A percentile compares a stretch with the other conserved stretches of the same genome.
Evolutionary conservation across 2,329 filamentous ascomycete genomes (phyloP).

Genomic region (Penicillium oxalicum): DNA sequence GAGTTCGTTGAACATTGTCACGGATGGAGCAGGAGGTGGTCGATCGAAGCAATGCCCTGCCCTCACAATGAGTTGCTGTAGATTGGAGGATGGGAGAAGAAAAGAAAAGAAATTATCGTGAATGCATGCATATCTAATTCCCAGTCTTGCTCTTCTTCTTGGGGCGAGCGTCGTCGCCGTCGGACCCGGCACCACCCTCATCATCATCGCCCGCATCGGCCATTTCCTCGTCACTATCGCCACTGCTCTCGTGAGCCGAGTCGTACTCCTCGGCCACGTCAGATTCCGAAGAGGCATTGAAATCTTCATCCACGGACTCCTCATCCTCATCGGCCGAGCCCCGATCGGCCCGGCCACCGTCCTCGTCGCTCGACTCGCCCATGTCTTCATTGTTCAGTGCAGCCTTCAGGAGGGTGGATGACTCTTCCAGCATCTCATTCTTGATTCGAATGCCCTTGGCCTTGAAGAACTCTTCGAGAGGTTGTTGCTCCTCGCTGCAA

Average conservation of each 20-base stretch:
- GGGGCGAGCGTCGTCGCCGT: conserved; percentile 47
- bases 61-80: background rate
- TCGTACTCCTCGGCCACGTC: conserved; percentile 97
- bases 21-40: background rate
- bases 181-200: conserved; percentile 26
- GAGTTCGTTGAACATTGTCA: too few relatives aligned
- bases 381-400: conserved; percentile 77
- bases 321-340: conserved; percentile 94
- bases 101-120: conserved; percentile 3
- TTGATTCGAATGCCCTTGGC: conserved; percentile 90
- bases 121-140: conserved; percentile 25
- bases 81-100: background rate
- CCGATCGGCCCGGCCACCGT: conserved; percentile 65
- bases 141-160: conserved; percentile 59
- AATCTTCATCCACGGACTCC: conserved; percentile 93
- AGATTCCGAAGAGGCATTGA: conserved; percentile 83
- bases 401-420: conserved; percentile 62
- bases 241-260: conserved; percentile 80
- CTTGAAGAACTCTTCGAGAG: conserved; percentile 96
- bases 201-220: conserved; percentile 42
- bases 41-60: background rate
- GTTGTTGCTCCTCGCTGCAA: conserved; percentile 77
- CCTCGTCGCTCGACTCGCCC: conserved; percentile 76
- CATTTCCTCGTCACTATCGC: conserved; percentile 58
- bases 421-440: conserved; percentile 96